Evolutionary conservation across 2,329 filamentous ascomycete genomes (phyloP), one percentile per base, ranked within the genome.

Genomic region (Epichloe hybrida): DNA sequence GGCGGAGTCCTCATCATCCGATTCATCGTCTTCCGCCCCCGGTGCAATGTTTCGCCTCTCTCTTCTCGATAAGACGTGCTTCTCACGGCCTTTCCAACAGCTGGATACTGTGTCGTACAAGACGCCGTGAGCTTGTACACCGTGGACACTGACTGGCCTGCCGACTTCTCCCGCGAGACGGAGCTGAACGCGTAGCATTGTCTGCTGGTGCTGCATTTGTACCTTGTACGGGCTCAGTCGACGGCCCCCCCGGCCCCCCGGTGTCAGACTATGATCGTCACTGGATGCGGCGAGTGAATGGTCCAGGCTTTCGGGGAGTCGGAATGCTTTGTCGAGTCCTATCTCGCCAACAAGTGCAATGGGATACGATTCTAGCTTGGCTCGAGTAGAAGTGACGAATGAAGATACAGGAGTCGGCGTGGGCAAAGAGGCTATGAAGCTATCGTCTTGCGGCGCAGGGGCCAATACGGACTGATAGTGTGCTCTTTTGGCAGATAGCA

Each of bases 311-410:
- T 76, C 71, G 0, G 87, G 87, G 21, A 93, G 76, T 12, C 86
- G 81, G 60, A 90, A 91, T 9, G 78, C 77, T 58, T 84, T 86
- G 66, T 93, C 87, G 15, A 93, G 65, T 1, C 87, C 87, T 31
- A 90, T 76, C 66, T 93, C 87, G 17, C 87, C 87, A 2, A 93
- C 72, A 1, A 91, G 72, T 2, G 86, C 84, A 5, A 74, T 60
- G 2, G 82, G 83, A 49, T 83, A 73, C 3, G 69, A 66, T 15
- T 71, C 60, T 1, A 91, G 72, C 23, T 77, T 73, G 4, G 57
- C 55, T 9, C 74, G 73, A 0, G 81, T 84, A 55, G 81, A 70
- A 1, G 64, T 56, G 4, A 87, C 62, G 57, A 83, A 81, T 8
- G 68, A 55, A 1, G 76, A 81, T 20, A 89, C 70, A 0, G 81